Evolutionary conservation across 2,329 filamentous ascomycete genomes (phyloP).

Genomic region (Epichloe festucae): DNA sequence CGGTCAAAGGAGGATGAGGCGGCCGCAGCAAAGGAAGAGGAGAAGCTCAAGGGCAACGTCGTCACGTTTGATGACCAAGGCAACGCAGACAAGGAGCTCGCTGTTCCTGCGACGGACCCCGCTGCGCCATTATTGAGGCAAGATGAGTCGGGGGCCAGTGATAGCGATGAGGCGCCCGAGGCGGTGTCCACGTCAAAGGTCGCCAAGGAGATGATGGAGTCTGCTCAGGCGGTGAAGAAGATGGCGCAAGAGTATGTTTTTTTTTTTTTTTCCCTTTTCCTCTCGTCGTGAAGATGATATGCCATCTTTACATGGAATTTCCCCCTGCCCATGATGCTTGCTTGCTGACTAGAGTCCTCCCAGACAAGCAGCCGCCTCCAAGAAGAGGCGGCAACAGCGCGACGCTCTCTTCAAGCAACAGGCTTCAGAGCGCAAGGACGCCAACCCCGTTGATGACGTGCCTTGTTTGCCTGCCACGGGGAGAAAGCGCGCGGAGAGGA

Average conservation of each 20-base stretch:
- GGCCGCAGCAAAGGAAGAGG: background rate
- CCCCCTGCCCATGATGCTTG: background rate
- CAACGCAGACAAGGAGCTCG: conserved; percentile 12
- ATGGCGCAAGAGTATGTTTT: conserved; percentile 37
- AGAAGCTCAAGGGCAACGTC: conserved; percentile 14
- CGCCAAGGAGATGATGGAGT: conserved; percentile 32
- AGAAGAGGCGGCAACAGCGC: conserved; percentile 42
- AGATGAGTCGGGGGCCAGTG: conserved; percentile 24
- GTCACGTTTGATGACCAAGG: conserved; percentile 24
- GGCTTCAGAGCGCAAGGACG: conserved; percentile 31
- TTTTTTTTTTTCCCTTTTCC: background rate
- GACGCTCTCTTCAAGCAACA: conserved; percentile 42
- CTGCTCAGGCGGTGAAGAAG: conserved; percentile 32
- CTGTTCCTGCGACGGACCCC: background rate
- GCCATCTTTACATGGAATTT: background rate
- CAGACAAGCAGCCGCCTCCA: conserved; percentile 37
- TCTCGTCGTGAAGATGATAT: background rate
- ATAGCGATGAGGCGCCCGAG: conserved; percentile 43
- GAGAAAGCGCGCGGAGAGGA: conserved; percentile 20
- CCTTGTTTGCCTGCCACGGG: background rate
- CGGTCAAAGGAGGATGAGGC: conserved; percentile 21
- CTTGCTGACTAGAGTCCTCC: background rate
- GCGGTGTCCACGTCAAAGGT: conserved; percentile 41
- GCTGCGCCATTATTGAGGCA: conserved; percentile 8
- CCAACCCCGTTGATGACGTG: background rate